These are phyloP conservation scores for Gastrolobium bilobum DNA, from an alignment of 306 rosid species.

Conservation along the genomic window DNA sequence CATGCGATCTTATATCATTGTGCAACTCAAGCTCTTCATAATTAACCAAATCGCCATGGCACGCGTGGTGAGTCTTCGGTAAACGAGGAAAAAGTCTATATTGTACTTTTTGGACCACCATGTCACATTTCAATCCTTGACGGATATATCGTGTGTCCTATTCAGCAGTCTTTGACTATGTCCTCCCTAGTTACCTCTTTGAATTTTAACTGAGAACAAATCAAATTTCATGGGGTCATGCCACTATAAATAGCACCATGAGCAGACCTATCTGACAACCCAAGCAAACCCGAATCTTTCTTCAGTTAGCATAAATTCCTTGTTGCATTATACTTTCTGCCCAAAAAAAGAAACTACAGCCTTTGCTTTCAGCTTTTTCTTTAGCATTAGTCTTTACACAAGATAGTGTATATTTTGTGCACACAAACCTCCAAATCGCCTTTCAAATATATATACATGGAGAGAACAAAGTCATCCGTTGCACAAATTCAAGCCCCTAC, in stretches of 20 bases:
- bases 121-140: neutral
- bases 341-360: neutral
- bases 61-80: neutral
- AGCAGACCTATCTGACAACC: neutral
- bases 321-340: neutral
- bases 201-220: neutral
- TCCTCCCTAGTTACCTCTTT: conserved; percentile 19
- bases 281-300: neutral
- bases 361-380: neutral
- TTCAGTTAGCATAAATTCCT: neutral
- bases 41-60: neutral
- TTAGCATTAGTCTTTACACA: neutral
- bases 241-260: conserved; percentile 10
- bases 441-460: conserved; percentile 27
- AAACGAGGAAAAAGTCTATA: neutral
- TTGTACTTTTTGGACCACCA: neutral
- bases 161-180: neutral
- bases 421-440: neutral
- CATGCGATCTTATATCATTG: too few species aligned
- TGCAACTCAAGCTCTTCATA: neutral
- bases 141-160: too few species aligned
- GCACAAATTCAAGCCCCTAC: conserved; percentile 62
- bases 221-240: neutral
- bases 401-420: neutral
- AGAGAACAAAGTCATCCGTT: conserved; percentile 42